These are phyloP conservation scores for Phytophthora pistaciae DNA, from an alignment of 352 stramenopile genomes.

Conservation along the genomic window DNA sequence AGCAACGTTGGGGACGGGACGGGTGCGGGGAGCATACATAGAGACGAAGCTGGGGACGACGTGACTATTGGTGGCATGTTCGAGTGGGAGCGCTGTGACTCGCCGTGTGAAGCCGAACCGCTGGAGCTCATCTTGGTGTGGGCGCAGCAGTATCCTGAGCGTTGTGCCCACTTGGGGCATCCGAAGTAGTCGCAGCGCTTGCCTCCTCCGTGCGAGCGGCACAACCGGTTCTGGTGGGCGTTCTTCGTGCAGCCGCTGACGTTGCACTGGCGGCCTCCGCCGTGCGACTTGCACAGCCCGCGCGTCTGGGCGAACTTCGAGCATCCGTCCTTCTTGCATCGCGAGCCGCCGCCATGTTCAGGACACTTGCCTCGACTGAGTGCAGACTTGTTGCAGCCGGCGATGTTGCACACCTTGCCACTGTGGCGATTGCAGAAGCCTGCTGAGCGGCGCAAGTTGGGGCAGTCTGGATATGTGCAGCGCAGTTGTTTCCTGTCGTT, in stretches of 20 bases:
- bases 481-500: conserved; percentile 73
- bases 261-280: conserved; percentile 80
- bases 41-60: conserved; percentile 42
- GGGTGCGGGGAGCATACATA: conserved; percentile 39
- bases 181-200: conserved; percentile 83
- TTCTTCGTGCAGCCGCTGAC: conserved; percentile 85
- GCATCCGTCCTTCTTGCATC: conserved; percentile 86
- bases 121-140: conserved; percentile 75
- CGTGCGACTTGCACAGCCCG: conserved; percentile 88
- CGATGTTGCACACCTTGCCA: conserved; percentile 78
- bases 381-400: conserved; percentile 77
- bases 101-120: conserved; percentile 11
- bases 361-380: conserved; percentile 87
- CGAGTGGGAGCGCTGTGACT: conserved; percentile 23
- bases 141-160: conserved; percentile 85
- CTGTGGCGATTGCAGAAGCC: conserved; percentile 88
- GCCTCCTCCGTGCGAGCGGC: conserved; percentile 82
- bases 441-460: conserved; percentile 77
- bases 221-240: conserved; percentile 85
- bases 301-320: conserved; percentile 87
- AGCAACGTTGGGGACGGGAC: conserved; percentile 62
- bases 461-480: conserved; percentile 81
- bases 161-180: conserved; percentile 87
- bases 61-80: conserved; percentile 35
- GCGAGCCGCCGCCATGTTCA: conserved; percentile 84